Percentiles rank a stretch among this genome's conserved stretches.
Evolutionary conservation across 176 grass and related monocot genomes (phyloP).

Genomic region (Ensete ventricosum): DNA sequence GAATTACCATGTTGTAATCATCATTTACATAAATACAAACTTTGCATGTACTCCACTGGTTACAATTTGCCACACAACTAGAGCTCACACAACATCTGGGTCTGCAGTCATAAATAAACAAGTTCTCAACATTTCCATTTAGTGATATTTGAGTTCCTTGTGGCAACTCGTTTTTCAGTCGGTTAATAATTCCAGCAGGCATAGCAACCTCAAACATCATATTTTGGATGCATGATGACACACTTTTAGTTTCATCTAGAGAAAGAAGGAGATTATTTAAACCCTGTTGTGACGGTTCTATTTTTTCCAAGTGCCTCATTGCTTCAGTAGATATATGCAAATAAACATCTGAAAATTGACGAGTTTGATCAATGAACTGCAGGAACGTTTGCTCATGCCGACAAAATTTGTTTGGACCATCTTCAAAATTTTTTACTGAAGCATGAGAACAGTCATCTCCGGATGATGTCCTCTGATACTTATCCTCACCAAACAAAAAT

Average conservation of each 20-base stretch:
- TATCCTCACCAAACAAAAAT: slow-evolving; percentile 35
- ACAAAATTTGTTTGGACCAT: slow-evolving; percentile 25
- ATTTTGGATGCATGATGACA: slow-evolving; percentile 55
- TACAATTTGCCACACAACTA: slow-evolving; percentile 16
- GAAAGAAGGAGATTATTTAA: slow-evolving; percentile 26
- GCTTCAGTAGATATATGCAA: slow-evolving; percentile 34
- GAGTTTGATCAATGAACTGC: slow-evolving; percentile 35
- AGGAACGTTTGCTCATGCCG: slow-evolving; percentile 32
- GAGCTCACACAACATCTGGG: slow-evolving; percentile 9
- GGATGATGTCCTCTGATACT: slow-evolving; percentile 16
- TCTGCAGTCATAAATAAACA: slow-evolving; percentile 43
- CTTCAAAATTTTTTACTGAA: slow-evolving; percentile 14
- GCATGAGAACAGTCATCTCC: slow-evolving; percentile 25
- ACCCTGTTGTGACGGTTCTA: slow-evolving; percentile 8
- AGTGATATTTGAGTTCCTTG: slow-evolving; percentile 70
- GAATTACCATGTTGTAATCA: slow-evolving; percentile 57
- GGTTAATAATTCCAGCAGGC: slow-evolving; percentile 30
- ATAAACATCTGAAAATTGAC: slow-evolving; percentile 39
- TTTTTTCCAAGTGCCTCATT: slow-evolving; percentile 14
- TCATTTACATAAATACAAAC: slow-evolving; percentile 74
- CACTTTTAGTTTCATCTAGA: slow-evolving; percentile 43
- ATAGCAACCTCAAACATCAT: slow-evolving; percentile 31
- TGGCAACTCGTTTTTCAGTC: slow-evolving; percentile 22
- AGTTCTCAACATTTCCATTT: slow-evolving; percentile 52
- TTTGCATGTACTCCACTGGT: slow-evolving; percentile 18